A percentile compares a stretch with the other conserved stretches of the same genome.
These are phyloP conservation scores for Leptographium radiaticola DNA, from an alignment of 2,329 filamentous ascomycete species.

Conservation along the genomic window DNA sequence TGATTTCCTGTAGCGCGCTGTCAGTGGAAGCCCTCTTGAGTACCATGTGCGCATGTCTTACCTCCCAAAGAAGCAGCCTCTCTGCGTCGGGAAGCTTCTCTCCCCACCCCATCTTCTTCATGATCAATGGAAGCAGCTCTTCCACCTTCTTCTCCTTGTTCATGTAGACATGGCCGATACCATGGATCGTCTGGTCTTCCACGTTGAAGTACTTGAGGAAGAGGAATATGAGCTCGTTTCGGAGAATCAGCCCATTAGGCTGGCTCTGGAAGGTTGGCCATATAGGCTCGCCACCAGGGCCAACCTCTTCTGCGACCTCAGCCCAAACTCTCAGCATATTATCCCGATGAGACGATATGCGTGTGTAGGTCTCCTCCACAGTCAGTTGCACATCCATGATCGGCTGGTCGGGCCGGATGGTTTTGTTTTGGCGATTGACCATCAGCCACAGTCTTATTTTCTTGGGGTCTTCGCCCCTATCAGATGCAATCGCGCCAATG, in stretches of 20 bases:
- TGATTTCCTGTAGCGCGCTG: slow-evolving; percentile 60
- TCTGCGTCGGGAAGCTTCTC: slow-evolving; percentile 53
- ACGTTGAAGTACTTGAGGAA: slow-evolving; percentile 90
- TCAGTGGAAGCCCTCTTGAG: background rate
- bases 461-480: slow-evolving; percentile 54
- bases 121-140: slow-evolving; percentile 66
- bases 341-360: slow-evolving; percentile 48
- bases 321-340: slow-evolving; percentile 74
- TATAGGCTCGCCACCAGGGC: slow-evolving; percentile 52
- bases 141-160: slow-evolving; percentile 76
- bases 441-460: slow-evolving; percentile 83
- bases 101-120: slow-evolving; percentile 76
- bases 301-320: slow-evolving; percentile 58
- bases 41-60: slow-evolving; percentile 18
- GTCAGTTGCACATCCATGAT: slow-evolving; percentile 67
- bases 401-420: slow-evolving; percentile 77
- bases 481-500: slow-evolving; percentile 53
- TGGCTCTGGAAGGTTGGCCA: slow-evolving; percentile 56
- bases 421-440: slow-evolving; percentile 98
- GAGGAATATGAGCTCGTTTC: slow-evolving; percentile 59
- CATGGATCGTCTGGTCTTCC: slow-evolving; percentile 59
- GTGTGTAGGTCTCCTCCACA: slow-evolving; percentile 53
- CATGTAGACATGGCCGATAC: slow-evolving; percentile 76
- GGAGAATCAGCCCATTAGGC: slow-evolving; percentile 40
- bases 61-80: slow-evolving; percentile 63